Evolutionary conservation across 441 rosid genomes (phyloP).

Genomic region (Francoa sonchifolia): DNA sequence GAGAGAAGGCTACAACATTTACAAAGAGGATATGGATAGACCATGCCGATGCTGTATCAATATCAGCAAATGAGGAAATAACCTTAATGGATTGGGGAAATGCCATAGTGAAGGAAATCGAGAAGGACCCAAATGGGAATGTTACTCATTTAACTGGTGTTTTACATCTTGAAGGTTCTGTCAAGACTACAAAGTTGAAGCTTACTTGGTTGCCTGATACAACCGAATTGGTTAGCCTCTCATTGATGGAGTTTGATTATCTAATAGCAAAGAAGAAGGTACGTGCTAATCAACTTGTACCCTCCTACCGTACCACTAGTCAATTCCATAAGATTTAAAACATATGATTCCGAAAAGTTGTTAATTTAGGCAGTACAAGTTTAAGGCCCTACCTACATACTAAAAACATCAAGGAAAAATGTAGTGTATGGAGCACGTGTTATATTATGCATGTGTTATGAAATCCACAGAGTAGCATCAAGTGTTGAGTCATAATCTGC

Average conservation of each 20-base stretch:
- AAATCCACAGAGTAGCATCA: no score
- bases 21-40: slow-evolving; percentile 71
- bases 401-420: no score
- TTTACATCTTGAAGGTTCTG: slow-evolving; percentile 82
- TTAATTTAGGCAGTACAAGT: no score
- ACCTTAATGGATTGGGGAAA: slow-evolving; percentile 98
- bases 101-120: slow-evolving; percentile 67
- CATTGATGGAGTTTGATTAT: slow-evolving; percentile 60
- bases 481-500: no score
- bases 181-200: slow-evolving; percentile 82
- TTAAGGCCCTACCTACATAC: no score
- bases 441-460: no score
- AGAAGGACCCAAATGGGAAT: slow-evolving; percentile 47
- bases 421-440: no score
- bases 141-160: slow-evolving; percentile 47
- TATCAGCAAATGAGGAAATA: slow-evolving; percentile 60
- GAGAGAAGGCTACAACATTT: slow-evolving; percentile 82
- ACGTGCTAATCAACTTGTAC: background rate
- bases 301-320: no score
- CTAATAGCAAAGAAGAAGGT: slow-evolving; percentile 83
- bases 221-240: slow-evolving; percentile 46
- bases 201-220: slow-evolving; percentile 83
- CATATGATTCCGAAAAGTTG: no score
- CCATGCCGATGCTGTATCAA: slow-evolving; percentile 54
- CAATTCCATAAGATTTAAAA: no score